These are phyloP conservation scores for Lachancea quebecensis DNA, from an alignment of 805 yeast species.

Conservation along the genomic window DNA sequence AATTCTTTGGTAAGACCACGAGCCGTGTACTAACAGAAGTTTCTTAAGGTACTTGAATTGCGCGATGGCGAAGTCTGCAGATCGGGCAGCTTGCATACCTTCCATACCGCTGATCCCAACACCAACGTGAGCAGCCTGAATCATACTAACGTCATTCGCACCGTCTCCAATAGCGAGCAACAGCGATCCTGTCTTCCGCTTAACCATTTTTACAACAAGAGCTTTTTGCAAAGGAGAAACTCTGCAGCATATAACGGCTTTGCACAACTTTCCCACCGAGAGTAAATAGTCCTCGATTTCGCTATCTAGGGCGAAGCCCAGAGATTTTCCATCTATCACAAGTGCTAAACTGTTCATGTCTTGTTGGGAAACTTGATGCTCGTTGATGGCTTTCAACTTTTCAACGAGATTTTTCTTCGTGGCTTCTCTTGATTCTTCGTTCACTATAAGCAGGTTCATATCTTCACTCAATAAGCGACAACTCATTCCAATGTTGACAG, in stretches of 20 bases:
- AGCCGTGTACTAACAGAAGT: slow-evolving; percentile 84
- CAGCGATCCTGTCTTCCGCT: slow-evolving; percentile 64
- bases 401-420: slow-evolving; percentile 65
- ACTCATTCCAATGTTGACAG: slow-evolving; percentile 97
- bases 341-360: slow-evolving; percentile 79
- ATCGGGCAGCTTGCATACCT: slow-evolving; percentile 98
- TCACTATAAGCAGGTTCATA: slow-evolving; percentile 85
- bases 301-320: slow-evolving; percentile 76
- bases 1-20: slow-evolving; percentile 96
- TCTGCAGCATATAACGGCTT: slow-evolving; percentile 95
- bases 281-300: slow-evolving; percentile 73
- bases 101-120: slow-evolving; percentile 99
- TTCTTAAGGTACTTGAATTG: slow-evolving; percentile 85
- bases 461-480: slow-evolving; percentile 91
- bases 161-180: slow-evolving; percentile 96
- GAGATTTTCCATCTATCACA: slow-evolving; percentile 89
- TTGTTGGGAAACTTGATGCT: slow-evolving; percentile 56
- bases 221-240: slow-evolving; percentile 98
- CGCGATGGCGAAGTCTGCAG: slow-evolving; percentile 96
- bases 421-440: slow-evolving; percentile 77
- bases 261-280: slow-evolving; percentile 77
- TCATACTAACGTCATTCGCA: slow-evolving; percentile 98
- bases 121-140: slow-evolving; percentile 98
- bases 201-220: slow-evolving; percentile 88
- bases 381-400: slow-evolving; percentile 66